Evolutionary conservation across 2,329 filamentous ascomycete species (phyloP).

Genomic region (Alternaria conjuncta): DNA sequence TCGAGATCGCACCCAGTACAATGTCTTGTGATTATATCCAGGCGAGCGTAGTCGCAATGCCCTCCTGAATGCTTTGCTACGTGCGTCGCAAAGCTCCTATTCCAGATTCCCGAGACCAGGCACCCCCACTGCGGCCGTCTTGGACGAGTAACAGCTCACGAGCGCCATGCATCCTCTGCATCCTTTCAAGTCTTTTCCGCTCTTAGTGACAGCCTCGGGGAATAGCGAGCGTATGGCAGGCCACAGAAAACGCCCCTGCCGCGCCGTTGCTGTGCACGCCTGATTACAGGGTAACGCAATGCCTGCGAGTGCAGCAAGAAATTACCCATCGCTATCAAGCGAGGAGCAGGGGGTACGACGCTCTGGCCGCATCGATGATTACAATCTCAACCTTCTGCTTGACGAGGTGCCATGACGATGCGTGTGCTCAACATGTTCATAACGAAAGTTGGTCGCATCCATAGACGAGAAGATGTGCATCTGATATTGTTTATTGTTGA

Average conservation of each 20-base stretch:
- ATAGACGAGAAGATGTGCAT: neutral
- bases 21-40: neutral
- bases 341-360: neutral
- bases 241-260: conserved; percentile 4
- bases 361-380: neutral
- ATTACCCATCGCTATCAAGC: conserved; percentile 1
- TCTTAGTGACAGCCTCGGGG: conserved; percentile 1
- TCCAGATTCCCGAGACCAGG: neutral
- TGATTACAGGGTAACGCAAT: conserved; percentile 4
- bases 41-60: neutral
- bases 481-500: neutral
- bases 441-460: neutral
- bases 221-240: conserved; percentile 5
- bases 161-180: conserved; percentile 10
- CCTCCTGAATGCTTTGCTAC: neutral
- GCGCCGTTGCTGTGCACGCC: conserved; percentile 4
- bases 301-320: neutral
- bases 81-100: neutral
- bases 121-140: neutral
- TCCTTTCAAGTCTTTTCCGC: conserved; percentile 4
- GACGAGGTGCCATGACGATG: neutral
- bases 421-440: neutral
- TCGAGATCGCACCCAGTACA: neutral
- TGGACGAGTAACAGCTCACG: neutral
- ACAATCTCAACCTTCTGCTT: neutral